phyloP scores from a whole-genome alignment of 2,329 filamentous ascomycete genomes.

The Corinectria fuckeliana region DNA sequence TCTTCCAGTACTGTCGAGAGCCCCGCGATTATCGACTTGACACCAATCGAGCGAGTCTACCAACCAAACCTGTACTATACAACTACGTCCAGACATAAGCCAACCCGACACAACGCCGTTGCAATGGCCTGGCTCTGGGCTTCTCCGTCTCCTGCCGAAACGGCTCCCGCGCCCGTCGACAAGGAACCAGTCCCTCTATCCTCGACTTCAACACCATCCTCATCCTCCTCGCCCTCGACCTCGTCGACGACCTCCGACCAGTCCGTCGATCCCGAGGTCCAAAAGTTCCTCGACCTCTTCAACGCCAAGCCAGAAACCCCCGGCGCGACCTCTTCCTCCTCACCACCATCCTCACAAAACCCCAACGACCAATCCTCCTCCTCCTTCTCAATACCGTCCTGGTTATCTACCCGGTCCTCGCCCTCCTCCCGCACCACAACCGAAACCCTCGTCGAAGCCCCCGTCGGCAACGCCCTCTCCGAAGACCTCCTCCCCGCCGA shows the following conservation, averaged over 20 bases:
- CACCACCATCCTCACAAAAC: slow-evolving; percentile 29
- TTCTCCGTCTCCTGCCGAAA: slow-evolving; percentile 43
- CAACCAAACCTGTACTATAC: no score
- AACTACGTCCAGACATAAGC: slow-evolving; percentile 6
- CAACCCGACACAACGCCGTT: slow-evolving; percentile 12
- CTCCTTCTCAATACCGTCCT: slow-evolving; percentile 40
- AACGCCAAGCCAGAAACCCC: slow-evolving; percentile 35
- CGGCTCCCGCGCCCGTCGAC: slow-evolving; percentile 34
- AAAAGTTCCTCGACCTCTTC: slow-evolving; percentile 60
- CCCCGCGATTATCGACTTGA: background rate
- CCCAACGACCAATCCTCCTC: slow-evolving; percentile 40
- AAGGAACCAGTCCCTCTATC: slow-evolving; percentile 32
- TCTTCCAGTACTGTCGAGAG: background rate
- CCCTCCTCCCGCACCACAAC: slow-evolving; percentile 30
- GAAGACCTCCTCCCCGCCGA: slow-evolving; percentile 77
- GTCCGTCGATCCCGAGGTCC: slow-evolving; percentile 57
- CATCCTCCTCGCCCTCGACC: slow-evolving; percentile 20
- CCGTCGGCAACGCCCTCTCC: slow-evolving; percentile 56
- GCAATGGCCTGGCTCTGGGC: slow-evolving; percentile 71
- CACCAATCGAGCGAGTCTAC: background rate
- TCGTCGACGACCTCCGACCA: slow-evolving; percentile 33
- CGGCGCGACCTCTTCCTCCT: slow-evolving; percentile 40
- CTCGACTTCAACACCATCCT: slow-evolving; percentile 23
- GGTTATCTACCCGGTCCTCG: slow-evolving; percentile 45
- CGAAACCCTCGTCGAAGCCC: slow-evolving; percentile 26